Percentiles rank a stretch among this genome's conserved stretches.
Evolutionary conservation across 352 stramenopile genomes (phyloP).

Genomic region (Pseudoperonospora humuli): DNA sequence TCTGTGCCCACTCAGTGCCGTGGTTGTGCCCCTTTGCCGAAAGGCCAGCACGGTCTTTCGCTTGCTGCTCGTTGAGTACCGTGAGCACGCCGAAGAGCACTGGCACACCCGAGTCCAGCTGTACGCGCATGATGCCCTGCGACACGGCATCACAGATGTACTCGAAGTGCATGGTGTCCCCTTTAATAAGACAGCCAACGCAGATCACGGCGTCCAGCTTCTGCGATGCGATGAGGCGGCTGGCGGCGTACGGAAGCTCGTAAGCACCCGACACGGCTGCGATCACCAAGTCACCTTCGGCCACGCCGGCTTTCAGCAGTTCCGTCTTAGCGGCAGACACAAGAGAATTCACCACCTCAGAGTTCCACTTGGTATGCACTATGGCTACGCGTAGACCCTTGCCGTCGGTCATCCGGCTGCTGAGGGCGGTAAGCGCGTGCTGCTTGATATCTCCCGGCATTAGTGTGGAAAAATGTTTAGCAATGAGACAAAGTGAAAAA

Average conservation of each 20-base stretch:
- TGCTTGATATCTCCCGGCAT: slow-evolving; percentile 68
- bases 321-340: slow-evolving; percentile 53
- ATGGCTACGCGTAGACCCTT: slow-evolving; percentile 71
- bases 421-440: slow-evolving; percentile 58
- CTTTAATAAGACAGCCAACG: slow-evolving; percentile 93
- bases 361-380: slow-evolving; percentile 83
- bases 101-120: slow-evolving; percentile 84
- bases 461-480: too few relatives aligned
- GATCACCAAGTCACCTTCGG: slow-evolving; percentile 58
- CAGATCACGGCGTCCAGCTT: slow-evolving; percentile 96
- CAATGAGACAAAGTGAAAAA: too few relatives aligned
- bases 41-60: slow-evolving; percentile 85
- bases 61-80: slow-evolving; percentile 94
- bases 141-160: slow-evolving; percentile 97
- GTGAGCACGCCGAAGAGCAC: slow-evolving; percentile 93
- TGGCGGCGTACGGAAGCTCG: slow-evolving; percentile 94
- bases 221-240: slow-evolving; percentile 80
- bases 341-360: slow-evolving; percentile 69
- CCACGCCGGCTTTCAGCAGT: slow-evolving; percentile 52
- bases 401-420: slow-evolving; percentile 73
- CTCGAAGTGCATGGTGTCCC: slow-evolving; percentile 99
- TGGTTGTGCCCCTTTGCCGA: slow-evolving; percentile 90
- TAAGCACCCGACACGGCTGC: slow-evolving; percentile 91
- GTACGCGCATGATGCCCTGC: slow-evolving; percentile 95
- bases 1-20: slow-evolving; percentile 94